Evolutionary conservation across 495 filamentous ascomycete genomes (phyloP), one percentile per base, ranked within the genome.

Genomic region (Corynascus novoguineensis): DNA sequence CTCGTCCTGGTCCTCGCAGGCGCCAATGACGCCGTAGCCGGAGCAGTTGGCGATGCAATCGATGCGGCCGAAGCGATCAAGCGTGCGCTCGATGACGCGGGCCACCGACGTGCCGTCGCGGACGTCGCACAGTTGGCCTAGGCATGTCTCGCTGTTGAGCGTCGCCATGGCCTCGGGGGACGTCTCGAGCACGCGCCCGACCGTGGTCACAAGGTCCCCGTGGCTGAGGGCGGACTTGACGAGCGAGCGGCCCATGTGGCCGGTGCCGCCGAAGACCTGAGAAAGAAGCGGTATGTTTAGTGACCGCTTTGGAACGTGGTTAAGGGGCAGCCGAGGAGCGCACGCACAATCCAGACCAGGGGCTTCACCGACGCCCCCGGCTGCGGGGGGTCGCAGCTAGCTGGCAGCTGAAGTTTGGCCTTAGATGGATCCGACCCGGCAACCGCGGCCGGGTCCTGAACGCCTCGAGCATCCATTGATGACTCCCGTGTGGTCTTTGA

Each of bases 1-100:
- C 64, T 93, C 89, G 72, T 95, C 90, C 72, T 97, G 93, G 74
- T 97, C 93, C 73, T 98, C 93, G 73, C 90, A 96, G 3, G 92
- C 86, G 28, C 89, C 92, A 61, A 97, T 95, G 32, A 98, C 89
- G 48, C 92, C 93, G 73, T 93, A 95, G 32, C 87, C 88, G 29
- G 87, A 87, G 71, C 87, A 96, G 68, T 98, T 98, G 62, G 83
- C 90, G 47, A 98, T 86, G 50, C 95, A 82, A 70, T 97, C 93
- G 46, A 96, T 79, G 53, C 83, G 82, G 0, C 91, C 90, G 71
- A 91, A 97, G 47, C 78, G 81, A 34, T 77, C 73, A 32, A 95
- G 78, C 5, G 85, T 83, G 44, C 72, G 73, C 46, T 87, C 77
- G 45, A 96, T 80, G 6, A 87, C 89, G 19, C 77, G 75, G 38